These are phyloP conservation scores for Trifolium subterraneum DNA, from an alignment of 306 rosid species.

Conservation along the genomic window DNA sequence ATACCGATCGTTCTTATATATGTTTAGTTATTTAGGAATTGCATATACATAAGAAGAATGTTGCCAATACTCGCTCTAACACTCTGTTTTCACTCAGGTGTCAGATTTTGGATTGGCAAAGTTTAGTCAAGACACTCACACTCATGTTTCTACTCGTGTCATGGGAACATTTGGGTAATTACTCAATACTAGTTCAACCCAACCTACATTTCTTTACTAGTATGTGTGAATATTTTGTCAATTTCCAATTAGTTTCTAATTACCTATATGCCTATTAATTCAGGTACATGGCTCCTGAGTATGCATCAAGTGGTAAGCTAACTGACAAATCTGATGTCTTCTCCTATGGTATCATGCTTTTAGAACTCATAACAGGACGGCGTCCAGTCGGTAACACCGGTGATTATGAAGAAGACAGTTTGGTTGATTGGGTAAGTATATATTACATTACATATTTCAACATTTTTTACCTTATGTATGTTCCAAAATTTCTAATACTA, in stretches of 20 bases:
- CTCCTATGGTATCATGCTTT: constrained; percentile 79
- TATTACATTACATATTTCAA: background rate
- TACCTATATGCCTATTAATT: background rate
- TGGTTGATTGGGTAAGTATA: constrained; percentile 81
- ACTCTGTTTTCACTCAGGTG: constrained; percentile 52
- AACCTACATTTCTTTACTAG: background rate
- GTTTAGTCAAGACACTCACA: constrained; percentile 66
- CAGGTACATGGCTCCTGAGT: constrained; percentile 95
- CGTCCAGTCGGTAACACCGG: constrained; percentile 55
- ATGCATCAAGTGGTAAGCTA: constrained; percentile 90
- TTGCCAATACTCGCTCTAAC: no score
- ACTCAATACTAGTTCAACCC: background rate
- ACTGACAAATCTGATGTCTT: constrained; percentile 92
- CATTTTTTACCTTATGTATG: background rate
- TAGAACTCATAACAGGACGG: constrained; percentile 78
- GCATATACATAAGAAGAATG: background rate
- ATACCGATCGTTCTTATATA: background rate
- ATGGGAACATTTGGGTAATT: constrained; percentile 95
- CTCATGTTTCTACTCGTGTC: constrained; percentile 91
- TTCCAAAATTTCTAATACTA: background rate
- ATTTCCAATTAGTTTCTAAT: background rate
- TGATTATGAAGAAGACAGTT: constrained; percentile 62
- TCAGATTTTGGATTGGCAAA: constrained; percentile 95
- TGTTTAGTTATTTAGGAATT: background rate
- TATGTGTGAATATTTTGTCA: background rate